These are phyloP conservation scores for Zizania palustris DNA, from an alignment of 202 grass and related monocot species.

Conservation along the genomic window DNA sequence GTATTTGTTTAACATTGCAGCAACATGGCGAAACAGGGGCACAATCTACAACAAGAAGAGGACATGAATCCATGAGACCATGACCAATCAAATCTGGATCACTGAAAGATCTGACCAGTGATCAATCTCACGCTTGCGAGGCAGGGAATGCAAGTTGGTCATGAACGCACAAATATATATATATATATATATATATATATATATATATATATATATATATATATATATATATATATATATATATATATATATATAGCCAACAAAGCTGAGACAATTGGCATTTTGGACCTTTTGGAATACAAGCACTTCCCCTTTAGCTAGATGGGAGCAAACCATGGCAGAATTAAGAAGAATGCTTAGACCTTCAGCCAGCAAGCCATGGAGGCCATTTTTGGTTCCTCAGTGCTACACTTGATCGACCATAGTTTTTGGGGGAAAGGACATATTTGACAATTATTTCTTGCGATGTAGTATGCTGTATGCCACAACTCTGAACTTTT, in stretches of 20 bases:
- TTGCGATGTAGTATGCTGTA: conserved; percentile 35
- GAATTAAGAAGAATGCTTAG: conserved; percentile 45
- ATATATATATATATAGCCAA: conserved; percentile 18
- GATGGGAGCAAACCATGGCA: conserved; percentile 48
- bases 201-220: too few relatives aligned
- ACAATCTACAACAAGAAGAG: background rate
- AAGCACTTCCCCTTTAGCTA: conserved; percentile 32
- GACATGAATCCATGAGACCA: conserved; percentile 22
- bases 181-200: too few relatives aligned
- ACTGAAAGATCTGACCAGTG: conserved; percentile 36
- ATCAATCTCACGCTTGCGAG: conserved; percentile 16
- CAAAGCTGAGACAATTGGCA: conserved; percentile 39
- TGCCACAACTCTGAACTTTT: conserved; percentile 21
- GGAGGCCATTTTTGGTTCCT: conserved; percentile 29
- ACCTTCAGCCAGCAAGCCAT: conserved; percentile 32
- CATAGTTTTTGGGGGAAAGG: conserved; percentile 35
- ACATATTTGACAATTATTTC: conserved; percentile 44
- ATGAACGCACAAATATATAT: conserved; percentile 36
- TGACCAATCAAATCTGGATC: conserved; percentile 26
- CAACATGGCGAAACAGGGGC: conserved; percentile 11
- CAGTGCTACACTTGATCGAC: conserved; percentile 34
- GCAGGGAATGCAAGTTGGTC: conserved; percentile 42
- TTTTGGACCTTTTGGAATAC: conserved; percentile 45
- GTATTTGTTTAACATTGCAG: conserved; percentile 30
- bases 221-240: too few relatives aligned